phyloP scores from a whole-genome alignment of 768 basidiomycete genomes.

The Rhodotorula toruloides region DNA sequence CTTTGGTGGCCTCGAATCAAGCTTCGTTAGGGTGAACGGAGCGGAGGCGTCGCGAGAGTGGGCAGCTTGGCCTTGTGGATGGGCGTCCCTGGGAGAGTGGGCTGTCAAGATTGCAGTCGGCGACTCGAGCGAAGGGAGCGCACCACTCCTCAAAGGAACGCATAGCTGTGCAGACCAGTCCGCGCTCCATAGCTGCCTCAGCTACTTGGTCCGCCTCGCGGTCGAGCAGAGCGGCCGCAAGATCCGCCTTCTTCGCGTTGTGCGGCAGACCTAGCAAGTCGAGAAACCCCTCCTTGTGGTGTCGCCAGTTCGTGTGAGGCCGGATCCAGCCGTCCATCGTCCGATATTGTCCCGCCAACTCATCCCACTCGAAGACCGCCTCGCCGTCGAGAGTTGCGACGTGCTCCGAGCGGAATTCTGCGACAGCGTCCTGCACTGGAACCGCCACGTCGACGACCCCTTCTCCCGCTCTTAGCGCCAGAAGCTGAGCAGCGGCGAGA shows the following conservation, averaged over 20 bases:
- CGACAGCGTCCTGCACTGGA: conserved; percentile 56
- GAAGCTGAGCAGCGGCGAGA: conserved; percentile 55
- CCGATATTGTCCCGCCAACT: conserved; percentile 55
- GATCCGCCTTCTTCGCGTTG: conserved; percentile 46
- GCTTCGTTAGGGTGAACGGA: conserved; percentile 49
- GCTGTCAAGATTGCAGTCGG: no score
- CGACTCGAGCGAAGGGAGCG: no score
- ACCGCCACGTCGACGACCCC: conserved; percentile 53
- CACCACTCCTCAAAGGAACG: no score
- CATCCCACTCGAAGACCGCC: conserved; percentile 51
- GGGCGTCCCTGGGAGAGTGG: conserved; percentile 50
- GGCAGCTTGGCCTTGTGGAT: conserved; percentile 54
- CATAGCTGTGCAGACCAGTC: no score
- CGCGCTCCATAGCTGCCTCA: no score
- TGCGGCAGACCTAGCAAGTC: conserved; percentile 49
- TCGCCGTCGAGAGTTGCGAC: neutral
- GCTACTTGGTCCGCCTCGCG: conserved; percentile 50
- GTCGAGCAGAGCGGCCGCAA: conserved; percentile 48
- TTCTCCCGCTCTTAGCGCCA: conserved; percentile 52
- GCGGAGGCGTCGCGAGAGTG: conserved; percentile 52
- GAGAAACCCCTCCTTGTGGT: conserved; percentile 56
- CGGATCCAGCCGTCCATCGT: conserved; percentile 57
- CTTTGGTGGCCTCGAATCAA: no score
- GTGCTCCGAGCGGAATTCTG: conserved; percentile 54
- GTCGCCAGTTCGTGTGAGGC: conserved; percentile 63